phyloP scores from a whole-genome alignment of 192 early-diverging fungal species.

The Linnemannia schmuckeri region DNA sequence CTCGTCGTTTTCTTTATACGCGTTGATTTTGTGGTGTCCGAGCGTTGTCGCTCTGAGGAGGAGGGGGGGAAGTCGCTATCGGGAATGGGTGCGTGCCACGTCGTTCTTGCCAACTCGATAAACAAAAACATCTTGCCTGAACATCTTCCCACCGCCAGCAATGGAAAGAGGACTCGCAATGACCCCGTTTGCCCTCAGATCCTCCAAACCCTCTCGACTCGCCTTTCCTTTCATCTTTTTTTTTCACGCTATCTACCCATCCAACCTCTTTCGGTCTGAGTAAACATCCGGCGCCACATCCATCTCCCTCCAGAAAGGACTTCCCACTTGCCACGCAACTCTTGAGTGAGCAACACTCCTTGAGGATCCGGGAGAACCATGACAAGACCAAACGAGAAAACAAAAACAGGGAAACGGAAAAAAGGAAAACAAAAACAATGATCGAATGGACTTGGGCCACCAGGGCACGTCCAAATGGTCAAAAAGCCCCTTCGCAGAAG shows the following conservation, averaged over 20 bases:
- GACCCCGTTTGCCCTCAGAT: neutral
- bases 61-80: neutral
- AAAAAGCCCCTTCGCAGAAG: neutral
- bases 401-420: neutral
- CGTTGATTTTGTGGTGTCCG: neutral
- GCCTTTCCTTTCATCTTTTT: neutral
- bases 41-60: neutral
- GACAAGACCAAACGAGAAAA: constrained; percentile 2
- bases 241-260: constrained; percentile 5
- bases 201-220: neutral
- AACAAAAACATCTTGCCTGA: neutral
- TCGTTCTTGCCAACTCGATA: neutral
- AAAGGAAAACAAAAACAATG: neutral
- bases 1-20: constrained; percentile 1
- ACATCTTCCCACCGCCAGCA: neutral
- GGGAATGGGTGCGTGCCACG: neutral
- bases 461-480: neutral
- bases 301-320: constrained; percentile 1
- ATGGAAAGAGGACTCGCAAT: neutral
- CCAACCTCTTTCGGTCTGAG: constrained; percentile 2
- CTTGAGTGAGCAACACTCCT: constrained; percentile 5
- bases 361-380: neutral
- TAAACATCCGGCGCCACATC: neutral
- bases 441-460: neutral
- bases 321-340: constrained; percentile 9